Evolutionary conservation across 1,139 yeast species (phyloP).

Genomic region (Pichia cactophila): DNA sequence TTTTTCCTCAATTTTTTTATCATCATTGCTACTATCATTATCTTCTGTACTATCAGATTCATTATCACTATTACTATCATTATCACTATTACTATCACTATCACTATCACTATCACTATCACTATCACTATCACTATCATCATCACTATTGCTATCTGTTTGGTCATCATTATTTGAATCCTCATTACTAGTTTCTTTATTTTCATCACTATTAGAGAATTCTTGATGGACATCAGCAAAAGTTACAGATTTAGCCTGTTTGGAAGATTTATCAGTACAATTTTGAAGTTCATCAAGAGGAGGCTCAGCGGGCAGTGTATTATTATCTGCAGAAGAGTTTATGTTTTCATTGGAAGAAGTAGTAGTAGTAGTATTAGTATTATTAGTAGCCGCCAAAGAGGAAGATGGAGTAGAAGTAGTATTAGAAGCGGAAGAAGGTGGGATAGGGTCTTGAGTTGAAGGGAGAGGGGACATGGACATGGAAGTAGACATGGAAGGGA

Average conservation of each 20-base stretch:
- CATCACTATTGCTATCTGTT: constrained; percentile 3
- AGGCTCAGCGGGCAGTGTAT: background rate
- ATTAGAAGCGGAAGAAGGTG: background rate
- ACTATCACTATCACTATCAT: constrained; percentile 6
- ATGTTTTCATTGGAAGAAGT: background rate
- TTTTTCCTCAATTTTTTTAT: constrained; percentile 4
- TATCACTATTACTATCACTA: constrained; percentile 7
- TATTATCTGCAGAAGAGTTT: background rate
- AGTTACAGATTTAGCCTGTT: constrained; percentile 9
- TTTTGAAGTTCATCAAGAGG: background rate
- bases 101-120: constrained; percentile 5
- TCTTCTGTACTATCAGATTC: constrained; percentile 2
- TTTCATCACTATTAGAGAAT: background rate
- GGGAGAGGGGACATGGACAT: background rate
- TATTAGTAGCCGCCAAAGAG: background rate
- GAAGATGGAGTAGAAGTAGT: background rate
- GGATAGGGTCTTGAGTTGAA: background rate
- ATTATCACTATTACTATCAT: constrained; percentile 2
- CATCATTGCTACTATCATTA: background rate
- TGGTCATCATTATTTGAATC: constrained; percentile 12
- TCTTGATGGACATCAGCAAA: constrained; percentile 8
- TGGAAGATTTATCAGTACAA: background rate
- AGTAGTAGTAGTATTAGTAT: background rate
- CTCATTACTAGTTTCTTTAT: constrained; percentile 1
- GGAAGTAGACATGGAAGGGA: background rate